Conservation (phyloP, 23 red algal genomes). For the Gracilaria domingensis region DNA sequence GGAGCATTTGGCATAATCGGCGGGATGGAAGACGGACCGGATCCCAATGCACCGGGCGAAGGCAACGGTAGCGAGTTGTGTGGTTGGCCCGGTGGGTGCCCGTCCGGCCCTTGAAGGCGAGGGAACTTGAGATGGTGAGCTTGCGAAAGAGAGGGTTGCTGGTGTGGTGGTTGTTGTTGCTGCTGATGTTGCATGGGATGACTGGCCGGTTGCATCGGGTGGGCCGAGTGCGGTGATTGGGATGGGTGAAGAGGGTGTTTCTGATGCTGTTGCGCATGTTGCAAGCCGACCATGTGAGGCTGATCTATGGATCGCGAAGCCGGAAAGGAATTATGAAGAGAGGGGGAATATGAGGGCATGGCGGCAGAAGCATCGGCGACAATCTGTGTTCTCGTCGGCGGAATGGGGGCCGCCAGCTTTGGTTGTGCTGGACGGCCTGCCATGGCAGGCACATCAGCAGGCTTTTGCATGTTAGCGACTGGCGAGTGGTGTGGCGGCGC, state of each 20-base stretch:
- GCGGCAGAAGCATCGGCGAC: neutral
- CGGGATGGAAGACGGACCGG: conserved; percentile 20
- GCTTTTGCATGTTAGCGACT: neutral
- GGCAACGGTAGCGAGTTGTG: conserved; percentile 1
- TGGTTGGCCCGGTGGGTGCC: neutral
- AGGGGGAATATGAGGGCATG: conserved; percentile 16
- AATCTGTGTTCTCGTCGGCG: neutral
- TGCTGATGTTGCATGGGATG: conserved; percentile 9
- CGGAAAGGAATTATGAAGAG: neutral
- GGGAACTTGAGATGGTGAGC: conserved; percentile 33
- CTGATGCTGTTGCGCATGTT: conserved; percentile 5
- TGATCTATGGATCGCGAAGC: conserved; percentile 24
- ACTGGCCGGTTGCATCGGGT: conserved; percentile 13
- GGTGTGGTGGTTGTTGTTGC: neutral
- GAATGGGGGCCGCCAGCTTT: conserved; percentile 7
- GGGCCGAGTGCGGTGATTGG: neutral
- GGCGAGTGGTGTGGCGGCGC: conserved; percentile 27
- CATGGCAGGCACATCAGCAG: neutral
- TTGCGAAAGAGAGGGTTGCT: conserved; percentile 11
- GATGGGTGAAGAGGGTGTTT: neutral
- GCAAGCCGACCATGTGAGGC: neutral
- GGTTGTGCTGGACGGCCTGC: neutral
- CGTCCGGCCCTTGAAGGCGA: conserved; percentile 10
- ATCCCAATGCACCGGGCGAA: conserved; percentile 2
- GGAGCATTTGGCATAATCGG: conserved; percentile 32